Evolutionary conservation across 2,329 filamentous ascomycete species (phyloP).

Genomic region (Aspergillus versicolor): DNA sequence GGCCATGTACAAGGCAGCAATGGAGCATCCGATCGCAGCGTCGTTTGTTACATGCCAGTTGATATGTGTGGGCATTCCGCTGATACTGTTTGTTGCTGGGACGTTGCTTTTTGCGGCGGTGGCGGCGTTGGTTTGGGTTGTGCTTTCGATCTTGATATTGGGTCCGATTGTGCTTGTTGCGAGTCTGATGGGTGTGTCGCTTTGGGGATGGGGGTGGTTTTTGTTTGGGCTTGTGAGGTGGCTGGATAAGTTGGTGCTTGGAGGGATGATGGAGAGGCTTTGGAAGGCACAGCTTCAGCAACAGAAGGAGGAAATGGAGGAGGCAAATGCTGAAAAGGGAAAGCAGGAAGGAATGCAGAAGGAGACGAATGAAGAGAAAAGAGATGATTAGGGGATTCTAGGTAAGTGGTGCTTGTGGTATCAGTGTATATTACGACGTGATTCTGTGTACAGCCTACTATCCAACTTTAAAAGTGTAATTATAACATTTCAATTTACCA

Average conservation of each 20-base stretch:
- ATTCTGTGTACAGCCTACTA: not conserved
- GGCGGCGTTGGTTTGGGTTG: slow-evolving; percentile 29
- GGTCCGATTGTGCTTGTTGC: slow-evolving; percentile 27
- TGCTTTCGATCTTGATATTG: slow-evolving; percentile 31
- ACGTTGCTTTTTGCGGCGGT: slow-evolving; percentile 34
- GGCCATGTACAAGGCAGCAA: slow-evolving; percentile 27
- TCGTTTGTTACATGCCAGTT: slow-evolving; percentile 34
- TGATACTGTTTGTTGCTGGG: slow-evolving; percentile 33
- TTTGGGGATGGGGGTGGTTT: slow-evolving; percentile 18
- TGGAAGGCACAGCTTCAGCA: slow-evolving; percentile 7
- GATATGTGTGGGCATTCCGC: slow-evolving; percentile 35
- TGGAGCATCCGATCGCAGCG: slow-evolving; percentile 31
- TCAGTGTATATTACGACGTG: not conserved
- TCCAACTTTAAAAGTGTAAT: not conserved
- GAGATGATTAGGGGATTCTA: not conserved
- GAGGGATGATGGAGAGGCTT: slow-evolving; percentile 11
- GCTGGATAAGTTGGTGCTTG: slow-evolving; percentile 12
- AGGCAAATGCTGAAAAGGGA: not conserved
- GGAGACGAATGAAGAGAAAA: not conserved
- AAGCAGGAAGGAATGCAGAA: not conserved
- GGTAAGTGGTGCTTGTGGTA: not conserved
- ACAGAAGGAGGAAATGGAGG: not conserved
- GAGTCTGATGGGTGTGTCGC: slow-evolving; percentile 10
- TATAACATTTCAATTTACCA: no score
- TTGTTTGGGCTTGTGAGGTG: slow-evolving; percentile 14